Base-by-base conservation (phyloP, 768 basidiomycete genomes). In the Russula earlei region DNA sequence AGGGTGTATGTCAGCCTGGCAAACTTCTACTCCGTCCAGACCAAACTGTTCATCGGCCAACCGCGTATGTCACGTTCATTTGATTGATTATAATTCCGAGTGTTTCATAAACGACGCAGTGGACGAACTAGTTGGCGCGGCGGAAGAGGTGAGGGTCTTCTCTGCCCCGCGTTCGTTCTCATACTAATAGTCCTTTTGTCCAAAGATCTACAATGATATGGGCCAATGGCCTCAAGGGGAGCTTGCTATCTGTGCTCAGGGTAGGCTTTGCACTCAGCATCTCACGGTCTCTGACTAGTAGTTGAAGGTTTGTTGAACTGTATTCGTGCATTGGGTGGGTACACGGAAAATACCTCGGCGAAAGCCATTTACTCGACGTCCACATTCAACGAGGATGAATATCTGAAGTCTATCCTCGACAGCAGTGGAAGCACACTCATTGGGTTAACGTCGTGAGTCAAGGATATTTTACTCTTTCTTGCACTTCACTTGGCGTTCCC, bases 1-100 rank as follows among this genome's bases (percentile, higher is more conserved):
- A 85, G 85, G 15, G 73, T 83, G 11, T 85, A 83, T 65, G 81
- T 81, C 3, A 76, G 77, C 58, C 80, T 84, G 56, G 77, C 81
- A 5, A 76, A 68, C 54, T 76, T 84, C 11, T 80, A 85, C 63
- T 66, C 71, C 3, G 68, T 83, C 31, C 67, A 78, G 20, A 78
- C 76, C 7, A 76, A 76, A 44, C 68, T 85, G 3, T 85, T 75
- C 62, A 74, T 81, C 12, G 78, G 82, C 61, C 80, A 85, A 48
- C 80, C 83, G 63, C 62, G 83, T 84, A 65, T 63, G 82, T 71
- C 14, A 15, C 17, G 14, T 25, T 17, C 19, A 27, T 25, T 19
- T 29, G 9, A 29, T 46, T 40, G 27, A 22, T 43, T 5, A 33
- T 20, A 40, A 9, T 11, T 8, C 12, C 12, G 9, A 34, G 14